Evolutionary conservation across 208 protist genomes (phyloP).

Genomic region (Trypanosoma mega): DNA sequence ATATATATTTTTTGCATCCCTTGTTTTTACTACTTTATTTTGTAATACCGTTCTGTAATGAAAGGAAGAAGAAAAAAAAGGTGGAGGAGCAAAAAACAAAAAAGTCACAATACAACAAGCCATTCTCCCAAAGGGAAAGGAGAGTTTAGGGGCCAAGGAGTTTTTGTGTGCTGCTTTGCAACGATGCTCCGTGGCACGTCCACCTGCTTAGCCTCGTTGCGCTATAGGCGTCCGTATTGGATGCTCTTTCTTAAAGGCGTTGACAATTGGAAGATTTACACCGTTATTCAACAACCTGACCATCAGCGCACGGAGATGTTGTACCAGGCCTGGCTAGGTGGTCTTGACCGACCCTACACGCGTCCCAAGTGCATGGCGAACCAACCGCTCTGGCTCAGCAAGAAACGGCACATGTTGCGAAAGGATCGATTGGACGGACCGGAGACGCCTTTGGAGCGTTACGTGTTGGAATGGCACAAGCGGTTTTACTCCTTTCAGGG

Average conservation of each 20-base stretch:
- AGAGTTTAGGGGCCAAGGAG: too few relatives aligned
- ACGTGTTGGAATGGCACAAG: conserved; percentile 87
- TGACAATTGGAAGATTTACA: conserved; percentile 93
- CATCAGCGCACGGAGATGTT: conserved; percentile 92
- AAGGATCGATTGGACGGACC: conserved; percentile 81
- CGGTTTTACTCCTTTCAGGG: conserved; percentile 82
- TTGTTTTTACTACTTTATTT: too few relatives aligned
- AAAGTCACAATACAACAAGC: too few relatives aligned
- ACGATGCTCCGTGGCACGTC: conserved; percentile 36
- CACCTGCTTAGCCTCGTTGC: conserved; percentile 33
- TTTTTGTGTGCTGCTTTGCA: neutral
- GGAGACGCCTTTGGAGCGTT: conserved; percentile 86
- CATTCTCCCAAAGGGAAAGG: too few relatives aligned
- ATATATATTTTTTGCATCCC: too few relatives aligned
- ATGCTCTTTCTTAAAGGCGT: conserved; percentile 90
- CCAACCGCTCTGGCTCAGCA: conserved; percentile 87
- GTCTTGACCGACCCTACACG: conserved; percentile 87
- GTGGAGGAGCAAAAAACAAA: too few relatives aligned
- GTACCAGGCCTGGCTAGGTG: conserved; percentile 91
- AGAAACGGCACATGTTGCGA: conserved; percentile 84
- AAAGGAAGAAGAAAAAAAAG: conserved; percentile 9
- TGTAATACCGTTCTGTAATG: neutral
- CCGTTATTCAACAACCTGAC: conserved; percentile 88
- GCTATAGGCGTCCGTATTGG: conserved; percentile 60
- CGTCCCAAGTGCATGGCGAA: conserved; percentile 90